phyloP scores from a whole-genome alignment of 176 grass and related monocot species.

The Oryza longistaminata region DNA sequence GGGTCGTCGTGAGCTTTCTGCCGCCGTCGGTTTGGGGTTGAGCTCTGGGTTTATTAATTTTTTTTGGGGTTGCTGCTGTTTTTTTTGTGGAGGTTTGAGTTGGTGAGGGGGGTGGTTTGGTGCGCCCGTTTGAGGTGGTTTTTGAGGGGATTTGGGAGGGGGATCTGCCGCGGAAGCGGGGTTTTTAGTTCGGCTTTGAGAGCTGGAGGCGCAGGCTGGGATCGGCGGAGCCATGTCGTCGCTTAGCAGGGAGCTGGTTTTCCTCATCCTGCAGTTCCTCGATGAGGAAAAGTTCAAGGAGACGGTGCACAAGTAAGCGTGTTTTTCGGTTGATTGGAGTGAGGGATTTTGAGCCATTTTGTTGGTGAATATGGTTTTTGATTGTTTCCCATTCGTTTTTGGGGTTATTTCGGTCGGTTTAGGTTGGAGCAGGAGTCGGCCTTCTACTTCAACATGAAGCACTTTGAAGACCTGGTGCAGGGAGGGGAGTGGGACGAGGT shows the following conservation, averaged over 20 bases:
- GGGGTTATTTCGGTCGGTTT: not conserved
- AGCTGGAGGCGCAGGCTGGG: slow-evolving; percentile 80
- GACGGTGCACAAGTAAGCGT: slow-evolving; percentile 71
- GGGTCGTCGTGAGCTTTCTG: slow-evolving; percentile 19
- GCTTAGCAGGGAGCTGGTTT: slow-evolving; percentile 89
- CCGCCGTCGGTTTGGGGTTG: not conserved
- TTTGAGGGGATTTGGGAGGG: slow-evolving; percentile 45
- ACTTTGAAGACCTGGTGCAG: slow-evolving; percentile 95
- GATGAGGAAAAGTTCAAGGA: slow-evolving; percentile 96
- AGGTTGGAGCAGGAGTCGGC: slow-evolving; percentile 99
- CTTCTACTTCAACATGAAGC: slow-evolving; percentile 99
- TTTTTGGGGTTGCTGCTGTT: not conserved
- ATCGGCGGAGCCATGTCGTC: slow-evolving; percentile 86
- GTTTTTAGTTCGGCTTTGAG: slow-evolving; percentile 50
- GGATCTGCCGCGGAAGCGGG: slow-evolving; percentile 57
- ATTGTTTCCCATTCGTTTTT: not conserved
- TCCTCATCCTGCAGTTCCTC: slow-evolving; percentile 93
- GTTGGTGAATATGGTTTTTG: slow-evolving; percentile 14
- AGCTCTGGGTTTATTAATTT: not conserved
- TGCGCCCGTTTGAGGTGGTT: not conserved
- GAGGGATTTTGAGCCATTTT: not conserved
- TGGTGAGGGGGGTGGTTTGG: not conserved
- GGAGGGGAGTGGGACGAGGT: slow-evolving; percentile 99
- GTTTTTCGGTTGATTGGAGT: not conserved
- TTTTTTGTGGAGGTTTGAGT: slow-evolving; percentile 2